Base-by-base conservation (phyloP, 2,329 filamentous ascomycete species). In the Colletotrichum sp. region DNA sequence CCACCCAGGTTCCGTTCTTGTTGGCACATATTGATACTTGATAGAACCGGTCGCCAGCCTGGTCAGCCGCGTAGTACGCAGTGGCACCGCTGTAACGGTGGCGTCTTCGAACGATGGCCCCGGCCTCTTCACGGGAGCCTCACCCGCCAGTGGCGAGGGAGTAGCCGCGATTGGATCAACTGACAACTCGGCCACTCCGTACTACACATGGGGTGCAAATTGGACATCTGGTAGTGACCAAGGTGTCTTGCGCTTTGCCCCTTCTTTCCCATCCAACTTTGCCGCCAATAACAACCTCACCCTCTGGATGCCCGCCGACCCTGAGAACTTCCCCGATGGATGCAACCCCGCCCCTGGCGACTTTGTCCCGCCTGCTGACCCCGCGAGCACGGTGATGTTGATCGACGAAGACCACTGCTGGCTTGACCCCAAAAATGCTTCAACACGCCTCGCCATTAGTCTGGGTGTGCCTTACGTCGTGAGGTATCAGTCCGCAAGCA, bases 1-100 rank as follows among this genome's bases (percentile, higher is more conserved):
- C 24, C 24, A 24, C 24, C 24, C 8, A 38, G 36, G 36, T 5
- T 38, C 36, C 36, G 3, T 43, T 43, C 16, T n/a, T 18, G 8
- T 2, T 48, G 18, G 5, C 9, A 52, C 0, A 21, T 52, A 1
- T 3, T 52, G 1, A 52, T 13, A 12, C 16, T 13, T 52, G 6
- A 12, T 21, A 52, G 43, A 52, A 21, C 43, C 43, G 12, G 43
- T 52, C 12, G 43, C n/a, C 4, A 13, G n/a, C 5, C 43, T 52
- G 3, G 43, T 52, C n/a, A 52, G 43, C 10, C 43, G 43, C n/a
- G 10, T 52, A 10, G 43, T 52, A 13, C 43, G 43, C n/a, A 21
- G 13, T 21, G 43, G 43, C n/a, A 52, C 43, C 10, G 43, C 43
- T 13, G 43, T 52, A 21, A 52, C 43, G 10, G 43, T 52, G n/a